Evolutionary conservation across 108 stramenopile species (phyloP).

Genomic region (Fistulifera pelliculosa): DNA sequence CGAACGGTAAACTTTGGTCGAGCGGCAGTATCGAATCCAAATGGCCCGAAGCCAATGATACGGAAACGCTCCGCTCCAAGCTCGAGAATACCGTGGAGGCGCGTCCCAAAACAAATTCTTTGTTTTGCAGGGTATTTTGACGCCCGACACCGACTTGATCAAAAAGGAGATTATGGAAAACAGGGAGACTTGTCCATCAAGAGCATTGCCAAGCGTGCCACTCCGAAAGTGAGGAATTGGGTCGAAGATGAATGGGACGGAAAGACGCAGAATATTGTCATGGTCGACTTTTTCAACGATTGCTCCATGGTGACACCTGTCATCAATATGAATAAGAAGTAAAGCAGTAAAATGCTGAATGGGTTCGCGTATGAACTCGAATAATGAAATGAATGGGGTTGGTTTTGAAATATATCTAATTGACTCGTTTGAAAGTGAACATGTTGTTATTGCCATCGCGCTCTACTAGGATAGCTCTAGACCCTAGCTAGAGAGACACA

Average conservation of each 20-base stretch:
- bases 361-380: no score
- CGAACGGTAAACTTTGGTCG: slow-evolving; percentile 17
- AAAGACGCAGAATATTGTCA: slow-evolving; percentile 18
- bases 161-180: slow-evolving; percentile 17
- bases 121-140: slow-evolving; percentile 25
- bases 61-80: slow-evolving; percentile 9
- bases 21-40: slow-evolving; percentile 8
- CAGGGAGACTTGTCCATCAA: slow-evolving; percentile 14
- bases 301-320: slow-evolving; percentile 18
- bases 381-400: no score
- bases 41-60: slow-evolving; percentile 21
- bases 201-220: slow-evolving; percentile 5
- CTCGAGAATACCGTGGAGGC: slow-evolving; percentile 12
- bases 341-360: background rate
- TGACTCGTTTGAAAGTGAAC: no score
- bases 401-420: no score
- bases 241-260: slow-evolving; percentile 24
- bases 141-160: slow-evolving; percentile 25
- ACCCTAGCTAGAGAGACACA: no score
- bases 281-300: slow-evolving; percentile 24
- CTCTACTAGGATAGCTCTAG: no score
- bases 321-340: slow-evolving; percentile 17
- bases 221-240: slow-evolving; percentile 19
- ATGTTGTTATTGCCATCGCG: no score
- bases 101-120: slow-evolving; percentile 15